Evolutionary conservation across 805 yeast genomes (phyloP), one percentile per base, ranked within the genome.

Genomic region (Peterozyma toletana): DNA sequence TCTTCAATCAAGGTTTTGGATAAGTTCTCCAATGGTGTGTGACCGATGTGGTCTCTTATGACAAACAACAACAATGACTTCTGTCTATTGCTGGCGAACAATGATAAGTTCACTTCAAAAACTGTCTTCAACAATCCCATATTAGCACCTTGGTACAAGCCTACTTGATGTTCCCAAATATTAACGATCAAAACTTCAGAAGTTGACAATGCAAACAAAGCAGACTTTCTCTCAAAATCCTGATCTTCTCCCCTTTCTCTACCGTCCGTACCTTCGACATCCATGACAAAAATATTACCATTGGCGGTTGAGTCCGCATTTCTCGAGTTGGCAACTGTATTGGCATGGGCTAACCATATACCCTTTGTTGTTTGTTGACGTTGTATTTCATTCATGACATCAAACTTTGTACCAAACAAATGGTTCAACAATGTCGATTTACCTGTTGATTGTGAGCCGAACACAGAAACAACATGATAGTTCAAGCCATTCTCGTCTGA

Each of bases 201-300:
- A 0, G 96, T 90, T 10, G 97, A 78, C 48, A 93, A 69, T 0
- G 99, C 98, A 68, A 93, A 93, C 37, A 93, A 67, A 0, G 98
- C 98, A 1, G 96, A 90, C 54, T 93, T 93, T 46, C 99, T 77
- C 64, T 93, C 99, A 62, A 93, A 93, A 64, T 93, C 99, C 63
- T 93, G 97, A 63, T 93, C 98, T 55, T 93, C 99, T 21, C 98
- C 98, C 44, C 97, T 77, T 64, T 93, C 99, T 48, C 96, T 76
- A 40, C 99, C 98, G 66, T 93, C 99, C 1, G 97, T 90, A 40
- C 99, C 99, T 65, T 93, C 99, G n/a, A 93, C 98, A 59, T 93
- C 99, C 75, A 93, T 75, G 2, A 93, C 95, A 48, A 87, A 73
- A 10, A 88, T 69, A 49, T 78, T 53, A 17, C 50, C 46, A 14